These are phyloP conservation scores for Globisporangium radiosum DNA, from an alignment of 352 stramenopile genomes.

Conservation along the genomic window DNA sequence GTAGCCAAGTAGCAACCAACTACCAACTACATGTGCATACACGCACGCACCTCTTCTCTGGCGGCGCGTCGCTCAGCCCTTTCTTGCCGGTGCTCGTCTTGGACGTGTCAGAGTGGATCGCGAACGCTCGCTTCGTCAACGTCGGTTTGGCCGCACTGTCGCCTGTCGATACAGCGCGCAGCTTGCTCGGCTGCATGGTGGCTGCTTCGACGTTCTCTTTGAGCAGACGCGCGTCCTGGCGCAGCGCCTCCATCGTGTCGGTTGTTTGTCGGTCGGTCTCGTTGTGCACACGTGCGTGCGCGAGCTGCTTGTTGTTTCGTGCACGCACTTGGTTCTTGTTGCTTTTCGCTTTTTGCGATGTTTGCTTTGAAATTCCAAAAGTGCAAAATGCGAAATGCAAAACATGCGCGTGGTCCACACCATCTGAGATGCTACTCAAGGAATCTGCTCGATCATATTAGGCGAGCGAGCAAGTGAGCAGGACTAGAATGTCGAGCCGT, in stretches of 20 bases:
- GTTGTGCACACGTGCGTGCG: neutral
- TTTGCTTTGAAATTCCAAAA: too few species aligned
- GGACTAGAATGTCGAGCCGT: too few species aligned
- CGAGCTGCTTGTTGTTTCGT: neutral
- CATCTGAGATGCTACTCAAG: too few species aligned
- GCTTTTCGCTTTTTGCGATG: too few species aligned
- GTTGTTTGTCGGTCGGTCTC: neutral
- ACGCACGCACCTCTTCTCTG: constrained; percentile 38
- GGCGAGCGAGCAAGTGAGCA: too few species aligned
- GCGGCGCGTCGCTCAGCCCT: constrained; percentile 23
- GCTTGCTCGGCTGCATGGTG: constrained; percentile 19
- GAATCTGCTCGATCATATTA: too few species aligned
- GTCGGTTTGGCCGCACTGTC: constrained; percentile 14
- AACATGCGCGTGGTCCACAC: too few species aligned
- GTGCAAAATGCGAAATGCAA: too few species aligned
- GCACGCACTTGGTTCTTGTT: too few species aligned
- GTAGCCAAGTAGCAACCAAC: neutral
- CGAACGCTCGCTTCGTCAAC: constrained; percentile 22
- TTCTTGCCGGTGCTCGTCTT: constrained; percentile 19
- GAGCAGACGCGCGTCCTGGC: constrained; percentile 27
- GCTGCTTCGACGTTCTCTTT: constrained; percentile 68
- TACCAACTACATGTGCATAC: neutral
- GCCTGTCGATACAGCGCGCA: constrained; percentile 2
- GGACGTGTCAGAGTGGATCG: constrained; percentile 37
- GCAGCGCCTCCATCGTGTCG: constrained; percentile 40